Evolutionary conservation across 371 early-diverging fungal species (phyloP), one percentile per base, ranked within the genome.

Genomic region (Mortierella sp.): DNA sequence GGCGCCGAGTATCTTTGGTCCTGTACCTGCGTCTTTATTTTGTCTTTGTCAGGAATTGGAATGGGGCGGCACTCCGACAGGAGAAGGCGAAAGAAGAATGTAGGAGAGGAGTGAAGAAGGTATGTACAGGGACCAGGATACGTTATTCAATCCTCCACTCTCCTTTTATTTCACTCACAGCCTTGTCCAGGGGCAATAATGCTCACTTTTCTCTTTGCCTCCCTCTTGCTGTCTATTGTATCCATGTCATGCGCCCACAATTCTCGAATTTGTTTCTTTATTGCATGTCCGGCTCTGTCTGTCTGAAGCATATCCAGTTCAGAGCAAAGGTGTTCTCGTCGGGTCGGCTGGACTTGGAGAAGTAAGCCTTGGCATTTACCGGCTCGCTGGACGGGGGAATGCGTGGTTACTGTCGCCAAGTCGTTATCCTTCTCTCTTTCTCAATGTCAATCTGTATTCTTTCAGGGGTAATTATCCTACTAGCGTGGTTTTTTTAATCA

Each of bases 11-110:
- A 61, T 34, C 61, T 61, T 4, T 37, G 8, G 22, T 4, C 37
- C 61, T 22, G 61, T 61, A 61, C 61, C 22, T 34, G 37, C 61
- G 39, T 61, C 22, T 34, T 22, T 61, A 61, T 37, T 61, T 58
- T 58, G 19, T 58, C 37, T 31, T 14, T 34, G n/a, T n/a, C n/a
- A n/a, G n/a, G n/a, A n/a, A n/a, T n/a, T n/a, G n/a, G n/a, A n/a
- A n/a, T n/a, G n/a, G n/a, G n/a, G n/a, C n/a, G n/a, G n/a, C n/a
- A n/a, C 6, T 58, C 37, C 19, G 13, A 31, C 8, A 61, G 19
- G 22, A 48, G 4, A n/a, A 2, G 22, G 37, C 22, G 61, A 16
- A 55, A 26, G 5, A 55, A 55, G n/a, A 61, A 52, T 7, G 8
- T 34, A 8, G 39, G 19, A 61, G 1, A 19, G 22, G 19, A 61